Evolutionary conservation across 441 rosid genomes (phyloP).

Genomic region (Corymbia calophylla): DNA sequence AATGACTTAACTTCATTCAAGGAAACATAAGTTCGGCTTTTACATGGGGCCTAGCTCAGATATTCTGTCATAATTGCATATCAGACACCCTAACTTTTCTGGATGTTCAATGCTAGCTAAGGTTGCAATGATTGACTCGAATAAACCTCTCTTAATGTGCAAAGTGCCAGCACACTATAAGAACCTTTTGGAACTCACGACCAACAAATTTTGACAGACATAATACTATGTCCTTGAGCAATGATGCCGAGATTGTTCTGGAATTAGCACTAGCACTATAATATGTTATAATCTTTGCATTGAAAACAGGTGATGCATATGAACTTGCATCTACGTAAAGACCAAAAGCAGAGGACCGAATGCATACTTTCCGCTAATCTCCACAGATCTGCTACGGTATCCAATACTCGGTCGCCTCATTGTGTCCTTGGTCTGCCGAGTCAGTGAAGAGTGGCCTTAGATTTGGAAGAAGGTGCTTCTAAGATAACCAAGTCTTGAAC

Average conservation of each 20-base stretch:
- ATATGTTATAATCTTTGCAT: neutral
- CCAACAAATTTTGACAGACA: neutral
- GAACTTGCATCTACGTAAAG: neutral
- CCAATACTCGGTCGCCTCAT: neutral
- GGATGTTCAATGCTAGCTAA: neutral
- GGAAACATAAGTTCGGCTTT: neutral
- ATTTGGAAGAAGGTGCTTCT: neutral
- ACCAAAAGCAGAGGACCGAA: neutral
- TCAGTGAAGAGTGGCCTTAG: neutral
- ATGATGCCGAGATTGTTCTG: neutral
- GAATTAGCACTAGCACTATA: neutral
- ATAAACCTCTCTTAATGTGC: neutral
- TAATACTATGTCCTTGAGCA: neutral
- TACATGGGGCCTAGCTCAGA: neutral
- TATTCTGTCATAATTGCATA: neutral
- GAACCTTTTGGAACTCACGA: neutral
- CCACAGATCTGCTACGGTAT: neutral
- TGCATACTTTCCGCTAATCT: neutral
- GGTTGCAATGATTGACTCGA: neutral
- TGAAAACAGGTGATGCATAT: neutral
- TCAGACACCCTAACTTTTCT: neutral
- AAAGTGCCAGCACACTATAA: neutral
- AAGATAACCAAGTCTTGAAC: neutral
- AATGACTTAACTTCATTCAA: neutral
- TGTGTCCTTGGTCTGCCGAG: neutral